Percentiles rank a stretch among this genome's conserved stretches.
Evolutionary conservation across 139 green algal genomes (phyloP).

Genomic region (Micractinium sp.): DNA sequence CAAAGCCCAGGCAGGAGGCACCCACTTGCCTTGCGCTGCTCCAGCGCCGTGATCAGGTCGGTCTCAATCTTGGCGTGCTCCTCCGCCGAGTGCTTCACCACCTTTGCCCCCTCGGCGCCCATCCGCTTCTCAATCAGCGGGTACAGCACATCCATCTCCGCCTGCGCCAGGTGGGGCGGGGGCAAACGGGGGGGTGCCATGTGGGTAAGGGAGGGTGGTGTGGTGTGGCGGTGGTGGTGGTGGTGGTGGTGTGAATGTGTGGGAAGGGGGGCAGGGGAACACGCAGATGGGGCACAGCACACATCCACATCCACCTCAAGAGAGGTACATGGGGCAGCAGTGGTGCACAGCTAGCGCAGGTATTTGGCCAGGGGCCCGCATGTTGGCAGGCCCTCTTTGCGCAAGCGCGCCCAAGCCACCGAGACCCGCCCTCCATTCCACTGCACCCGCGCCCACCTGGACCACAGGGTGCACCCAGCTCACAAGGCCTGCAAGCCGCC

Average conservation of each 20-base stretch:
- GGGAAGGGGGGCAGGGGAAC: neutral
- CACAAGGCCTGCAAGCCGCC: neutral
- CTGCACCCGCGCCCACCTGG: neutral
- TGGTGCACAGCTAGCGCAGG: no score
- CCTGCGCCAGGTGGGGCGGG: neutral
- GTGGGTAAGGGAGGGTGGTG: no score
- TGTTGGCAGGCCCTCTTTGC: no score
- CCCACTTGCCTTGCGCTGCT: slow-evolving; percentile 36
- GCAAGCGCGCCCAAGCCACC: neutral
- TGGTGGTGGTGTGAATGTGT: no score
- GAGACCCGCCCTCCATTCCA: neutral
- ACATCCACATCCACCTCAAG: neutral
- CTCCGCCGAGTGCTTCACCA: neutral
- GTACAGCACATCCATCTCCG: slow-evolving; percentile 39
- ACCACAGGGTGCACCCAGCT: neutral
- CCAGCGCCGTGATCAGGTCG: slow-evolving; percentile 31
- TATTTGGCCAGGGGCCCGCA: no score
- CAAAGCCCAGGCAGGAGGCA: no score
- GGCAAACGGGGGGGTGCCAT: neutral
- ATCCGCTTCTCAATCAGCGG: slow-evolving; percentile 32
- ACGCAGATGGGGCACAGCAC: no score
- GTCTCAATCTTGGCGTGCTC: slow-evolving; percentile 33
- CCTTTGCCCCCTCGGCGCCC: slow-evolving; percentile 26
- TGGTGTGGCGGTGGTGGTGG: no score
- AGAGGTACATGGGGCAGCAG: no score